phyloP scores from a whole-genome alignment of 371 early-diverging fungal species.

The Syncephalastrum monosporum region DNA sequence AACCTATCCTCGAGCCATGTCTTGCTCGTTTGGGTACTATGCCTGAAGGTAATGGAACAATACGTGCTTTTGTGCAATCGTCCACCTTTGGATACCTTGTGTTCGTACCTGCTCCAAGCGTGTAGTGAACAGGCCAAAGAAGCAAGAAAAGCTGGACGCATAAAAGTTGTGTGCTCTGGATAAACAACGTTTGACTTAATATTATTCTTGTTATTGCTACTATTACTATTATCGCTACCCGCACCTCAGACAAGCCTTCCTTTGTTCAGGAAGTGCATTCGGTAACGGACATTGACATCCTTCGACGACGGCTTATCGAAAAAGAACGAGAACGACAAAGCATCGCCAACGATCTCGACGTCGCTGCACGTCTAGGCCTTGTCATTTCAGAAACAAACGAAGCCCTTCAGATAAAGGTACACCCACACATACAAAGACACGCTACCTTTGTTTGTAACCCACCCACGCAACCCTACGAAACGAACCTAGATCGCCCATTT shows the following conservation, averaged over 20 bases:
- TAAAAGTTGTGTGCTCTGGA: slow-evolving; percentile 1
- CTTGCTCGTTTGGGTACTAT: slow-evolving; percentile 47
- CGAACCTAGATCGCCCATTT: slow-evolving; percentile 47
- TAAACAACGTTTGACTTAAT: neutral
- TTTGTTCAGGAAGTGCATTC: slow-evolving; percentile 45
- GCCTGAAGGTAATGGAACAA: slow-evolving; percentile 38
- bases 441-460: neutral
- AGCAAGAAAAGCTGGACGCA: neutral
- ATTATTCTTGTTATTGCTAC: slow-evolving; percentile 1
- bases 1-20: slow-evolving; percentile 45
- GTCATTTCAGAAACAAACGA: slow-evolving; percentile 66
- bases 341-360: slow-evolving; percentile 62
- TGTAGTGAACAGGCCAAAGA: neutral
- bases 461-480: neutral
- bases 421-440: slow-evolving; percentile 1
- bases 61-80: neutral
- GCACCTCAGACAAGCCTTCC: slow-evolving; percentile 40
- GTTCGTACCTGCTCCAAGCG: neutral
- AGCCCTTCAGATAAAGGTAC: slow-evolving; percentile 54
- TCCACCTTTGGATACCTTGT: neutral
- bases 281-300: slow-evolving; percentile 48
- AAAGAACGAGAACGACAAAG: slow-evolving; percentile 67
- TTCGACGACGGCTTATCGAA: slow-evolving; percentile 53
- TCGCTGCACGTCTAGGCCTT: slow-evolving; percentile 65
- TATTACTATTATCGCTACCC: too few species aligned